These are phyloP conservation scores for Prillingera fragicola DNA, from an alignment of 1,284 basidiomycete genomes.

Conservation along the genomic window DNA sequence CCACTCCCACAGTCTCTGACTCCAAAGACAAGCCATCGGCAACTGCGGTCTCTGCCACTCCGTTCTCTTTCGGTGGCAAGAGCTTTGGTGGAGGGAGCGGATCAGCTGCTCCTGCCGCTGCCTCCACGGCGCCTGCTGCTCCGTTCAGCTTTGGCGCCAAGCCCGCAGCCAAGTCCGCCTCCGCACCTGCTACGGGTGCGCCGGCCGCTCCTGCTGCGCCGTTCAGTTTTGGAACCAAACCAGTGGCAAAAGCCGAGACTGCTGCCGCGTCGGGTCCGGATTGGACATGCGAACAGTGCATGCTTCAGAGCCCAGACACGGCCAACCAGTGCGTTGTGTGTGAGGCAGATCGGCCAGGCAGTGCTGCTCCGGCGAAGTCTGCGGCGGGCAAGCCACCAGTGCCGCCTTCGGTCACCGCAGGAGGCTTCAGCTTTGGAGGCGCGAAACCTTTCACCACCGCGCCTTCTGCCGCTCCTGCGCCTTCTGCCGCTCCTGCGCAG, in stretches of 20 bases:
- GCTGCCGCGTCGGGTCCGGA: slow-evolving; percentile 10
- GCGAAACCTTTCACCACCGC: slow-evolving; percentile 1
- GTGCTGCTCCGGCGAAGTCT: slow-evolving; percentile 5
- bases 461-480: not conserved
- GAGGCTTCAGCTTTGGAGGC: slow-evolving; percentile 4
- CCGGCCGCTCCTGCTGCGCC: not conserved
- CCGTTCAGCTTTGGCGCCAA: not conserved
- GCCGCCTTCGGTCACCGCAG: not conserved
- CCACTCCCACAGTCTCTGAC: not conserved
- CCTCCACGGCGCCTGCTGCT: not conserved
- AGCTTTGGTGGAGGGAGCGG: no score
- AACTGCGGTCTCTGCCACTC: not conserved
- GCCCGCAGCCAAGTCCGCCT: not conserved
- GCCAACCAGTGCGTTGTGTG: slow-evolving; percentile 56
- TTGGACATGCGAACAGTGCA: slow-evolving; percentile 54
- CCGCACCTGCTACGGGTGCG: not conserved
- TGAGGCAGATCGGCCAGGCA: slow-evolving; percentile 48
- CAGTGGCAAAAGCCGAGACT: not conserved
- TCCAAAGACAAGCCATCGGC: not conserved
- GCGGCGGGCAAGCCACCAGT: not conserved
- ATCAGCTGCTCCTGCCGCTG: no score
- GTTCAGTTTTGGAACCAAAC: not conserved
- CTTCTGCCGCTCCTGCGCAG: slow-evolving; percentile 5
- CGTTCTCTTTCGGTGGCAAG: not conserved
- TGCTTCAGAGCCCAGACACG: slow-evolving; percentile 51